A percentile compares a stretch with the other conserved stretches of the same genome.
Conservation (phyloP, 2,329 filamentous ascomycete species). For the Fusarium sp. region DNA sequence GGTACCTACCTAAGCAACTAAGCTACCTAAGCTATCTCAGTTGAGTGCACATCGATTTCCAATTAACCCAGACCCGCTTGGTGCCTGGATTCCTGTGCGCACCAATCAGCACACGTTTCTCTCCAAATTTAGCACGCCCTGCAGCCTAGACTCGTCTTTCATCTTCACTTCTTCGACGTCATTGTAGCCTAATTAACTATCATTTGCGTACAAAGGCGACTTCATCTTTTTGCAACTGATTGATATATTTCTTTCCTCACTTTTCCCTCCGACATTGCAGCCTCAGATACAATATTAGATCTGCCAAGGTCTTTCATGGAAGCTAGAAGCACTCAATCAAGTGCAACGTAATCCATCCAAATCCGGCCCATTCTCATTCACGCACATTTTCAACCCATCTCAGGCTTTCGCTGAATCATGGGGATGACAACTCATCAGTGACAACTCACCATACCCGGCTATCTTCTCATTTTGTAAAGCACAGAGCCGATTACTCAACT, state of each 20-base stretch:
- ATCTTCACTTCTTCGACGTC: slow-evolving; percentile 28
- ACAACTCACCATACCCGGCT: not conserved
- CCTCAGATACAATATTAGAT: not conserved
- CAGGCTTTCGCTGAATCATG: not conserved
- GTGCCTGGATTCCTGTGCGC: slow-evolving; percentile 24
- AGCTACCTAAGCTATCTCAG: no score
- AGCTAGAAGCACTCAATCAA: not conserved
- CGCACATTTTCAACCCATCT: not conserved
- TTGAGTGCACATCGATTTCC: not conserved
- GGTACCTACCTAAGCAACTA: no score
- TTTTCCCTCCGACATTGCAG: not conserved
- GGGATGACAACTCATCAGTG: not conserved
- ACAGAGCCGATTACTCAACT: not conserved
- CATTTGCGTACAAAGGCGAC: not conserved
- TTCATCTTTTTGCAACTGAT: not conserved
- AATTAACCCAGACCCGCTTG: slow-evolving; percentile 4
- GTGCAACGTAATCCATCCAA: slow-evolving; percentile 8
- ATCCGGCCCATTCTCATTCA: not conserved
- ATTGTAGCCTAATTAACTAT: slow-evolving; percentile 16
- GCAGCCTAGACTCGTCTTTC: slow-evolving; percentile 11
- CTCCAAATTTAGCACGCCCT: not conserved
- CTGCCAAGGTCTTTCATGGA: not conserved
- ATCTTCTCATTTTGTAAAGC: not conserved
- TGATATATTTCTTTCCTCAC: not conserved
- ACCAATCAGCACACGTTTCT: slow-evolving; percentile 21